Evolutionary conservation across 2,329 filamentous ascomycete genomes (phyloP), one percentile per base, ranked within the genome.

Genomic region (Pseudogymnoascus sp.): DNA sequence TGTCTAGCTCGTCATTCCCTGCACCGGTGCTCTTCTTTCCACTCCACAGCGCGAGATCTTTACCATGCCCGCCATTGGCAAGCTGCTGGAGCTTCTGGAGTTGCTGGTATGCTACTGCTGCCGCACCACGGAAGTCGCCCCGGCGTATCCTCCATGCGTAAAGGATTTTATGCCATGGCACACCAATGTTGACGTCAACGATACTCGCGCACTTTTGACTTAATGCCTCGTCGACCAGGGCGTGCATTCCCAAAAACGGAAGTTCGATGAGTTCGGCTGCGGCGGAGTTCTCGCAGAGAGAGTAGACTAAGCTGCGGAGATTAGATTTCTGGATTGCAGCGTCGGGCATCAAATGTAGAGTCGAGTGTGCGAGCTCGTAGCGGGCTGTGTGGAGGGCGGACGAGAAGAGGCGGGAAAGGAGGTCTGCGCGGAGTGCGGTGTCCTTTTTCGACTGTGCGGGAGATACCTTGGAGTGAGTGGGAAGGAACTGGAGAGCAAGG

Each of bases 121-220:
- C 86, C 1, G 84, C 87, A 60, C 93, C 95, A 50, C 93, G 90
- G 80, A 92, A 96, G 77, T 97, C 90, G 70, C 86, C 86, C 68
- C 46, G 28, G n/a, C 88, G 88, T 68, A 96, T 88, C 61, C 95
- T 87, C 85, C 93, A 97, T 2, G 93, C 88, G 74, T 97, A 96
- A 59, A 97, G 84, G 63, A 97, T 89, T 70, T 93, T 90, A 72
- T 95, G 90, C 72, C 93, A 96, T 3, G 91, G 89, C 0, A 86
- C 83, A 8, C 84, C 85, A 40, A 77, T 79, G 63, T 78, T 80
- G 38, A 91, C 83, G 63, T 91, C 89, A 46, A 85, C 79, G 37
- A 88, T 85, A 63, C 84, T 83, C 67, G 84, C 84, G 73, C 90
- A 91, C 69, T 90, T 85, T 37, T 87, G 84, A 5, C 84, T 79